phyloP scores from a whole-genome alignment of 805 yeast species.

The Tanozyma kutaoensis region DNA sequence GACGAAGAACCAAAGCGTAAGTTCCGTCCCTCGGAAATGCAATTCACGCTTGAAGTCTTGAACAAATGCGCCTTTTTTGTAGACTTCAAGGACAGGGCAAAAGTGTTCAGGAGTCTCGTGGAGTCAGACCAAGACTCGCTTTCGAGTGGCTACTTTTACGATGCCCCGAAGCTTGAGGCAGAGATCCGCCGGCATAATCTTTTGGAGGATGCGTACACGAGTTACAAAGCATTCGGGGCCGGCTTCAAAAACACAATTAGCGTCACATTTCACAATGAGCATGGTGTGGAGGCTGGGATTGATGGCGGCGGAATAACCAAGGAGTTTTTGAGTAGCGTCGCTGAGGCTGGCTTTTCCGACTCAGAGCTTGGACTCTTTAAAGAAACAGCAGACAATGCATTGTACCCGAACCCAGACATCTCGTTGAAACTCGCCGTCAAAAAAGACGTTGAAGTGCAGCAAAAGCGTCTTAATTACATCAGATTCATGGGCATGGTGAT shows the following conservation, averaged over 20 bases:
- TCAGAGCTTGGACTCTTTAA: constrained; percentile 20
- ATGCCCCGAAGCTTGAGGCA: constrained; percentile 22
- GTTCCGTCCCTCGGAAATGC: constrained; percentile 2
- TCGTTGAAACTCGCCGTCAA: constrained; percentile 17
- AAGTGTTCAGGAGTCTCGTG: constrained; percentile 53
- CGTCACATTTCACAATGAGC: constrained; percentile 58
- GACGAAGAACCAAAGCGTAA: neutral
- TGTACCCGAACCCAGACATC: constrained; percentile 63
- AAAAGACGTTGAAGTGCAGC: constrained; percentile 16
- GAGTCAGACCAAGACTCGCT: constrained; percentile 31
- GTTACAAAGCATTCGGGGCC: constrained; percentile 38
- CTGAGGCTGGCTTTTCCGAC: constrained; percentile 48
- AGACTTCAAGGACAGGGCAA: constrained; percentile 62
- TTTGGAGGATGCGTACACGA: constrained; percentile 62
- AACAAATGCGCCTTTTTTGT: constrained; percentile 67
- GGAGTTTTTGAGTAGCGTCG: constrained; percentile 69
- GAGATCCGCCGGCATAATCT: constrained; percentile 55
- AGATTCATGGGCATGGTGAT: constrained; percentile 70
- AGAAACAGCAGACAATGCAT: constrained; percentile 36
- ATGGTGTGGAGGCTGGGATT: constrained; percentile 77
- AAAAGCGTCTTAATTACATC: constrained; percentile 15
- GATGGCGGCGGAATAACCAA: constrained; percentile 97
- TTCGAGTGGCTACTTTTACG: constrained; percentile 2
- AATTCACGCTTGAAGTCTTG: constrained; percentile 35
- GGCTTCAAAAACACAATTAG: constrained; percentile 45